These are phyloP conservation scores for Mimosa bimucronata DNA, from an alignment of 306 rosid species.

Conservation along the genomic window DNA sequence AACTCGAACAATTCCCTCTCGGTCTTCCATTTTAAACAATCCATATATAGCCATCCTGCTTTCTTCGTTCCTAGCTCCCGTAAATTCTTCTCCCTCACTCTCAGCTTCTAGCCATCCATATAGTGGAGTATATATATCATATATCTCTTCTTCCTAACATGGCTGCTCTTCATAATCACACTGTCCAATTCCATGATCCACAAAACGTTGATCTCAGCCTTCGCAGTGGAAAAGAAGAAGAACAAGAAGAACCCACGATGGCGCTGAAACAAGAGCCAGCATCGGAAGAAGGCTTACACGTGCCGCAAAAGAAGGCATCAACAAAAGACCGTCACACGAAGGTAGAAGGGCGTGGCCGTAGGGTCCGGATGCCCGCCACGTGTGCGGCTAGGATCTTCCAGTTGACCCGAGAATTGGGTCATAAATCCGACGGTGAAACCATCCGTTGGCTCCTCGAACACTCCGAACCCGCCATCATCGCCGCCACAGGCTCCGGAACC, in stretches of 20 bases:
- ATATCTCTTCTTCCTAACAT: background rate
- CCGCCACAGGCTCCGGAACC: slow-evolving; percentile 83
- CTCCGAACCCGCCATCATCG: slow-evolving; percentile 81
- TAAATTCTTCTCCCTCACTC: background rate
- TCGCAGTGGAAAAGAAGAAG: background rate
- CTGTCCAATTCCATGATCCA: background rate
- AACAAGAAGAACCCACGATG: background rate
- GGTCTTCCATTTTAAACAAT: background rate
- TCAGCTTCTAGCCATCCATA: background rate
- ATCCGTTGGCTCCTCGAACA: slow-evolving; percentile 82
- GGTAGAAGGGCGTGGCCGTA: slow-evolving; percentile 83
- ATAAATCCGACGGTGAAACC: slow-evolving; percentile 36
- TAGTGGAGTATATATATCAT: too few species aligned
- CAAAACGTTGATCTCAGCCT: slow-evolving; percentile 39
- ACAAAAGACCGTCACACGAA: slow-evolving; percentile 86
- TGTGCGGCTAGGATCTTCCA: slow-evolving; percentile 88
- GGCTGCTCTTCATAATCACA: slow-evolving; percentile 6
- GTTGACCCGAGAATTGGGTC: slow-evolving; percentile 79
- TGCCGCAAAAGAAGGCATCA: slow-evolving; percentile 52
- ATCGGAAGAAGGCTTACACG: slow-evolving; percentile 6
- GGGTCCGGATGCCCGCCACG: slow-evolving; percentile 91
- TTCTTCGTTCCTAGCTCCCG: background rate
- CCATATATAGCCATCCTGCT: background rate
- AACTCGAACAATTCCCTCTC: background rate
- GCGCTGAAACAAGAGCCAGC: slow-evolving; percentile 42